phyloP scores from a whole-genome alignment of 805 yeast genomes.

The Henningerozyma blattae region DNA sequence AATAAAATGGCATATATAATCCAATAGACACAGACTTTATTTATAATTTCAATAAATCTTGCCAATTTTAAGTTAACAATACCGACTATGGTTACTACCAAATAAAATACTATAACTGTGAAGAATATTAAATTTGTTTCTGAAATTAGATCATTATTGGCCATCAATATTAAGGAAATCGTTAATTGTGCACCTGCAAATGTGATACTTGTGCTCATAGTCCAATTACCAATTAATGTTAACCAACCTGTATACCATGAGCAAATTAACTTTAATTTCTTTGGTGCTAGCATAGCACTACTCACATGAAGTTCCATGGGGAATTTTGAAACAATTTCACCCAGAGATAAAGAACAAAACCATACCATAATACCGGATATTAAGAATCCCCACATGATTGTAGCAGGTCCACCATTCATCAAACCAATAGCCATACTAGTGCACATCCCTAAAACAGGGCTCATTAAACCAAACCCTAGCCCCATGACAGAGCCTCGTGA shows the following conservation, averaged over 20 bases:
- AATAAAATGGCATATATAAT: slow-evolving; percentile 57
- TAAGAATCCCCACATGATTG: slow-evolving; percentile 66
- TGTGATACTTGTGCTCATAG: slow-evolving; percentile 60
- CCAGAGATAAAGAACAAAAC: slow-evolving; percentile 56
- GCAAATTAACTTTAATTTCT: slow-evolving; percentile 40
- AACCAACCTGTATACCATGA: slow-evolving; percentile 79
- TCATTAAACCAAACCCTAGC: slow-evolving; percentile 69
- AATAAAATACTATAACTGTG: slow-evolving; percentile 45
- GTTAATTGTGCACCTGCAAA: slow-evolving; percentile 70
- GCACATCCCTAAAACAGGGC: slow-evolving; percentile 69
- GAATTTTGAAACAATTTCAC: slow-evolving; percentile 67
- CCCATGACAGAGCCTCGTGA: slow-evolving; percentile 65
- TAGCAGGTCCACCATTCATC: slow-evolving; percentile 65
- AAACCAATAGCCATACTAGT: slow-evolving; percentile 62
- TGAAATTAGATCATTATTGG: slow-evolving; percentile 37
- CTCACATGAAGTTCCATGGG: slow-evolving; percentile 73
- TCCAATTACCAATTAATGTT: slow-evolving; percentile 62
- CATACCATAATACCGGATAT: slow-evolving; percentile 52
- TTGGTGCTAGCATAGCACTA: slow-evolving; percentile 56
- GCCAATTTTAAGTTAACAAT: slow-evolving; percentile 52
- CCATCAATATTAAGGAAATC: slow-evolving; percentile 52
- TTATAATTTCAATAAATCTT: slow-evolving; percentile 47
- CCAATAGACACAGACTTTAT: slow-evolving; percentile 63
- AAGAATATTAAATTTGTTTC: slow-evolving; percentile 39
- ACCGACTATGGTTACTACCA: slow-evolving; percentile 47